Percentiles rank a stretch among this genome's conserved stretches.
phyloP scores from a whole-genome alignment of 192 early-diverging fungal species.

The Backusella liffmaniae region DNA sequence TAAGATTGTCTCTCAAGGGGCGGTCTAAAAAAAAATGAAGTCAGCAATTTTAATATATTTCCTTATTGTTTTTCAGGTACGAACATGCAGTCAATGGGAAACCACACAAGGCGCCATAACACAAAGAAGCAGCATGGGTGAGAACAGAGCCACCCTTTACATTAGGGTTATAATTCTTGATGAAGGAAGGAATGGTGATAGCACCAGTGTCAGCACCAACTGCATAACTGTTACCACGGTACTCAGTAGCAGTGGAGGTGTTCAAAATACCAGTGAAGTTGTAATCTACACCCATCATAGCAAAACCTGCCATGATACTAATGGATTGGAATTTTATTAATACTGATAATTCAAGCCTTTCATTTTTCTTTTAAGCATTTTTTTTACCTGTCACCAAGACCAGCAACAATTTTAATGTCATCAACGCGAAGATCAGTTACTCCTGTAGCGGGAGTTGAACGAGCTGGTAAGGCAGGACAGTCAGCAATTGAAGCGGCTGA shows the following conservation, averaged over 20 bases:
- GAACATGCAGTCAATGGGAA: slow-evolving; percentile 8
- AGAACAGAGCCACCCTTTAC: slow-evolving; percentile 43
- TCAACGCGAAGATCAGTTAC: slow-evolving; percentile 54
- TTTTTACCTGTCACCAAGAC: slow-evolving; percentile 50
- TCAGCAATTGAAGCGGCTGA: background rate
- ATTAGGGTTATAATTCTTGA: slow-evolving; percentile 37
- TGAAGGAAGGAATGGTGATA: slow-evolving; percentile 45
- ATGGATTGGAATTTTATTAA: background rate
- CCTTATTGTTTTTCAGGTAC: background rate
- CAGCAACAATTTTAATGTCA: slow-evolving; percentile 52
- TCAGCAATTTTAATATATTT: background rate
- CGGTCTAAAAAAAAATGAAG: slow-evolving; percentile 11
- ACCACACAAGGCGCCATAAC: slow-evolving; percentile 7
- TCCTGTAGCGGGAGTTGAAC: slow-evolving; percentile 23
- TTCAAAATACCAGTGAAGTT: slow-evolving; percentile 5
- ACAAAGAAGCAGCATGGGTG: slow-evolving; percentile 33
- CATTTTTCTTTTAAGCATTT: background rate
- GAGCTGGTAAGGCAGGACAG: slow-evolving; percentile 45
- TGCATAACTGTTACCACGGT: slow-evolving; percentile 51
- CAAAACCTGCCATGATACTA: slow-evolving; percentile 59
- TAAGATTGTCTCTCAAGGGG: slow-evolving; percentile 31
- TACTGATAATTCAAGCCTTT: background rate
- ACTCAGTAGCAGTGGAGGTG: slow-evolving; percentile 7
- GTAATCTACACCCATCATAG: slow-evolving; percentile 38
- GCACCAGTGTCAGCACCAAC: slow-evolving; percentile 50